Evolutionary conservation across 495 filamentous ascomycete species (phyloP).

Genomic region (Trichoderma virens): DNA sequence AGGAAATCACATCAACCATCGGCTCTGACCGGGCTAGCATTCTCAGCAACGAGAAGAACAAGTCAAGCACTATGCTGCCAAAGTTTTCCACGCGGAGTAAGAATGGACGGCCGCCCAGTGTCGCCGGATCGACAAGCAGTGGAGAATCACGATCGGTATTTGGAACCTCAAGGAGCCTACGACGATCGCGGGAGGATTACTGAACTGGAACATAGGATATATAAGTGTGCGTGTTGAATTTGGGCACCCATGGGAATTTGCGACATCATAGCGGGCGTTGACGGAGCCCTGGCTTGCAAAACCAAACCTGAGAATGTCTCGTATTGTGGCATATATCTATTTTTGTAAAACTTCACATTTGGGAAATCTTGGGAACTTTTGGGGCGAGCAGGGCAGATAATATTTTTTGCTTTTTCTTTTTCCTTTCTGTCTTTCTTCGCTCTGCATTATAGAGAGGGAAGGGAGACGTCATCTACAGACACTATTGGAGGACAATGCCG

Average conservation of each 20-base stretch:
- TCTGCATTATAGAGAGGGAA: background rate
- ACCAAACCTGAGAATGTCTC: background rate
- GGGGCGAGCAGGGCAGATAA: background rate
- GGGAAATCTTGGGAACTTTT: background rate
- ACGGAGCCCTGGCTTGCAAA: background rate
- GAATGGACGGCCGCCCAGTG: constrained; percentile 1
- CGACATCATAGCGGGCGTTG: background rate
- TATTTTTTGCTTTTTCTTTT: background rate
- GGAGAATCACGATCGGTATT: background rate
- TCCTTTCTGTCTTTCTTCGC: background rate
- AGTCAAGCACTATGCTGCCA: constrained; percentile 17
- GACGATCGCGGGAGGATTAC: background rate
- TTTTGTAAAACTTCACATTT: background rate
- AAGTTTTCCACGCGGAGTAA: constrained; percentile 27
- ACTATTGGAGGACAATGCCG: background rate
- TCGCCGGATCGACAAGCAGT: constrained; percentile 8
- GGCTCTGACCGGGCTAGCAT: constrained; percentile 21
- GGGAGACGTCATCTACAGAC: background rate
- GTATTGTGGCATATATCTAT: background rate
- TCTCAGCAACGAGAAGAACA: constrained; percentile 25
- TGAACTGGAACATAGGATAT: no score
- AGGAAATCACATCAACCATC: constrained; percentile 15
- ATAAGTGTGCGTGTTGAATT: background rate
- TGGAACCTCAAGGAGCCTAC: background rate
- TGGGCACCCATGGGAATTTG: background rate